phyloP scores from a whole-genome alignment of 2,329 filamentous ascomycete species.

The Nakataea oryzae region DNA sequence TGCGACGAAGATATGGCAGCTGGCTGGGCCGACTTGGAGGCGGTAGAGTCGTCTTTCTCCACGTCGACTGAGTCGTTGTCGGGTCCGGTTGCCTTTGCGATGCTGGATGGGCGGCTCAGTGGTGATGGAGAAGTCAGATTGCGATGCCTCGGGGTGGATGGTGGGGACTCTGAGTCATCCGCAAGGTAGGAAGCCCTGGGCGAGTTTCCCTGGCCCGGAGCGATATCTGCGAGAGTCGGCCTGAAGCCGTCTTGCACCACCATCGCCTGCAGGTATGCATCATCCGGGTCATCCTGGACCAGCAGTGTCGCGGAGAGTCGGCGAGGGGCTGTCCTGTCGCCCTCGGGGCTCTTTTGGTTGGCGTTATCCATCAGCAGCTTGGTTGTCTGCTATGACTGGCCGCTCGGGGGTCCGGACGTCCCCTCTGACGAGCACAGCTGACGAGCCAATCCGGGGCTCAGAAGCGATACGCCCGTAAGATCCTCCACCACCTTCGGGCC shows the following conservation, averaged over 20 bases:
- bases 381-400: not conserved
- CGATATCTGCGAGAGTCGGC: not conserved
- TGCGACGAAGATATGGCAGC: not conserved
- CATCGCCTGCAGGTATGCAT: slow-evolving; percentile 3
- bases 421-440: not conserved
- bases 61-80: slow-evolving; percentile 31
- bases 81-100: slow-evolving; percentile 38
- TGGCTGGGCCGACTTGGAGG: not conserved
- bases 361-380: slow-evolving; percentile 8
- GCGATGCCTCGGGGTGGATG: not conserved
- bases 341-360: slow-evolving; percentile 9
- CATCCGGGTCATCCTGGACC: slow-evolving; percentile 1
- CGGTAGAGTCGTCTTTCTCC: not conserved
- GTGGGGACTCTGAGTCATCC: not conserved
- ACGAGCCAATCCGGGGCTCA: not conserved
- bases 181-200: not conserved
- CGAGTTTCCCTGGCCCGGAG: not conserved
- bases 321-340: slow-evolving; percentile 10
- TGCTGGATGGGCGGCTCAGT: slow-evolving; percentile 32
- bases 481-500: not conserved
- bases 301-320: slow-evolving; percentile 9
- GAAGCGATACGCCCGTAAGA: not conserved
- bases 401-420: not conserved
- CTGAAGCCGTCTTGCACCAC: slow-evolving; percentile 10
- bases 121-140: not conserved